Base-by-base conservation (phyloP, 116 monocot genomes). In the Trichopus zeylanicus region DNA sequence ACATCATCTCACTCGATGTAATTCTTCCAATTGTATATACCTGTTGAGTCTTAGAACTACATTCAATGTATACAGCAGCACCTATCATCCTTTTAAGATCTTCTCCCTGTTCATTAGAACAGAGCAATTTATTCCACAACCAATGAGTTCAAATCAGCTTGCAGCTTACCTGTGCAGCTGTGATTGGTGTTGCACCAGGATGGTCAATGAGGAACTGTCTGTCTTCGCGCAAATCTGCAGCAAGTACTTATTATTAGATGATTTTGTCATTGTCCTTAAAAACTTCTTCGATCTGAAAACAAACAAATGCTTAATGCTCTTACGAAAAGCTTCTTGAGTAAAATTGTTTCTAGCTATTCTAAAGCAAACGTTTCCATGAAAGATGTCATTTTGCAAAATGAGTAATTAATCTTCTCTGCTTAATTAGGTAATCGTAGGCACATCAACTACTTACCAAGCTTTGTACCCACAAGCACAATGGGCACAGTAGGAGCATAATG, bases 401-500 rank as follows among this genome's bases (percentile, higher is more conserved):
- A 37, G 15, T 42, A 13, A 16, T 42, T 42, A 15, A 6, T n/a
- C n/a, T n/a, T n/a, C n/a, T n/a, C n/a, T n/a, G n/a, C n/a, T n/a
- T n/a, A n/a, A n/a, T n/a, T n/a, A n/a, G n/a, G n/a, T n/a, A 28
- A 10, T 1, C 15, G 42, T 6, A 7, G 4, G 34, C 10, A 6
- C 48, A 49, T 22, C 22, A 22, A 46, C 1, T 18, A 31, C 63
- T 10, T 46, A 95, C 95, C 95, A 66, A 95, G 59, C 42, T 95
- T 95, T 22, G 95, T 89, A 31, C 90, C 89, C 46, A 95, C 95
- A 6, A 95, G 81, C 64, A 89, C 86, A 70, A 95, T 71, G 8
- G 95, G 95, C 56, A 89, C 86, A 65, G 70, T 78, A 22, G 95
- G 95, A 8, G 95, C 86, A 65, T 86, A 95, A n/a, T 86, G 80